Conservation (phyloP, 768 basidiomycete genomes). For the Auricularia sp. region DNA sequence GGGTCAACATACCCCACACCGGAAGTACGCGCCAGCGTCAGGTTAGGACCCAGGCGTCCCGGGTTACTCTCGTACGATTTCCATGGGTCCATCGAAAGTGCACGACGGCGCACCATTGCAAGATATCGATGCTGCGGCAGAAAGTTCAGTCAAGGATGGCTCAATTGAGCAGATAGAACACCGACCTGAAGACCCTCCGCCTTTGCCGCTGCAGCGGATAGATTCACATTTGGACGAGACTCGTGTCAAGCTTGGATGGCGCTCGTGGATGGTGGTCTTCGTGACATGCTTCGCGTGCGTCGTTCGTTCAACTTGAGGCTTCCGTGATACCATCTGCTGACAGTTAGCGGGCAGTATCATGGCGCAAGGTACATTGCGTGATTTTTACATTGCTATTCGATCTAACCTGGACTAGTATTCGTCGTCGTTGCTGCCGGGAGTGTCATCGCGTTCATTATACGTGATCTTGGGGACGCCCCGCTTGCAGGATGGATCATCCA, state of each 20-base stretch:
- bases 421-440: slow-evolving; percentile 4
- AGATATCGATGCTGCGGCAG: no score
- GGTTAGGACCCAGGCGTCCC: no score
- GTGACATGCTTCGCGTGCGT: slow-evolving; percentile 5
- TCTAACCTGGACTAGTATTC: neutral
- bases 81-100: no score
- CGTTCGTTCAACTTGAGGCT: neutral
- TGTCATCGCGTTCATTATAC: slow-evolving; percentile 6
- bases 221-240: neutral
- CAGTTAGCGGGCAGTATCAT: neutral
- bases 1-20: no score
- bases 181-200: neutral
- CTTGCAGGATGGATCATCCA: slow-evolving; percentile 8
- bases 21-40: no score
- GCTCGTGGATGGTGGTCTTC: slow-evolving; percentile 6
- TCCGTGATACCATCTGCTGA: neutral
- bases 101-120: no score
- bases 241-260: slow-evolving; percentile 5
- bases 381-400: no score
- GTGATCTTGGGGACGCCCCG: slow-evolving; percentile 6
- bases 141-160: no score
- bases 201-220: neutral
- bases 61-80: no score
- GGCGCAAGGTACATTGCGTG: neutral
- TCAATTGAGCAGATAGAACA: no score